Evolutionary conservation across 78 protist genomes (phyloP).

Genomic region (Chrysochromulina tobinii): DNA sequence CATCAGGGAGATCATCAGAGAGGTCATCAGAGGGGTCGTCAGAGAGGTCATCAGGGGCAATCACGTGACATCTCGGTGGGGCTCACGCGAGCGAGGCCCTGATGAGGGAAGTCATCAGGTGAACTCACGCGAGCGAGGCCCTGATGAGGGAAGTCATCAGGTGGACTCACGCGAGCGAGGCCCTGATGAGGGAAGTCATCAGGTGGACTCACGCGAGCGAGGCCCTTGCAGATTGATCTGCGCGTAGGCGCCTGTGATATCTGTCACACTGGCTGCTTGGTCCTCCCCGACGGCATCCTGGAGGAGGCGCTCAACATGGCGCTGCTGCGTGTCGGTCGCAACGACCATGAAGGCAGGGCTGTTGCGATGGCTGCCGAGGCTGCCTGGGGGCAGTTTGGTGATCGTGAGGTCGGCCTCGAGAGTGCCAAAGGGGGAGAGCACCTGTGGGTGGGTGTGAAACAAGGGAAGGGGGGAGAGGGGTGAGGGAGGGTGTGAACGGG

Average conservation of each 20-base stretch:
- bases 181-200: too few relatives aligned
- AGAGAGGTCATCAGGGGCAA: too few relatives aligned
- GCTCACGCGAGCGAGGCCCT: too few relatives aligned
- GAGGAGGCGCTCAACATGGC: constrained; percentile 25
- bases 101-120: too few relatives aligned
- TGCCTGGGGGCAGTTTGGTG: background rate
- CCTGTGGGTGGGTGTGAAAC: too few relatives aligned
- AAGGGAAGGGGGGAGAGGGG: too few relatives aligned
- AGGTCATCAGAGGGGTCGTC: too few relatives aligned
- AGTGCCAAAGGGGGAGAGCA: constrained; percentile 14
- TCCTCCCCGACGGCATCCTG: background rate
- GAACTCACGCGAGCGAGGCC: constrained; percentile 44
- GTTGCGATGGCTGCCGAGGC: background rate
- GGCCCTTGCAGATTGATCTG: constrained; percentile 46
- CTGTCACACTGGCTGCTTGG: background rate
- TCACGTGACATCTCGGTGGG: too few relatives aligned
- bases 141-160: too few relatives aligned
- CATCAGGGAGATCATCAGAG: too few relatives aligned
- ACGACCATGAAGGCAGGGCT: constrained; percentile 18
- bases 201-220: constrained; percentile 21
- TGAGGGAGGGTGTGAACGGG: too few relatives aligned
- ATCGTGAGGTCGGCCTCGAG: constrained; percentile 43
- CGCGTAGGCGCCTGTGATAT: constrained; percentile 32
- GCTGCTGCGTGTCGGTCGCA: background rate
- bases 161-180: constrained; percentile 46